phyloP scores from a whole-genome alignment of 345 rosid species.

The Fremontodendron californicum region DNA sequence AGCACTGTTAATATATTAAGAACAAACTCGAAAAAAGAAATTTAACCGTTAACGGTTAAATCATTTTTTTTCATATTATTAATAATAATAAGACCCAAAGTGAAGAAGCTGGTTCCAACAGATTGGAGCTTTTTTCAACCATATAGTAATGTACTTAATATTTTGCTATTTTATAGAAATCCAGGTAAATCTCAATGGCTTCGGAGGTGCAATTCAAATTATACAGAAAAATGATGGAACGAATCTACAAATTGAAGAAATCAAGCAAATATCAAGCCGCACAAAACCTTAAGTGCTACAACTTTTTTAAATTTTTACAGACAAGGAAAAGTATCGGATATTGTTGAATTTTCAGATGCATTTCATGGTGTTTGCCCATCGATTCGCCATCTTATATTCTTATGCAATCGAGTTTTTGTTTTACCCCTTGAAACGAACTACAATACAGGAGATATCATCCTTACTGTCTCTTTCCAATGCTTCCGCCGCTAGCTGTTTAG shows the following conservation, averaged over 20 bases:
- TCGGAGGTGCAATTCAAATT: conserved; percentile 6
- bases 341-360: too few species aligned
- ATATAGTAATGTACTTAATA: neutral
- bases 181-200: conserved; percentile 2
- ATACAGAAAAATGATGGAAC: conserved; percentile 18
- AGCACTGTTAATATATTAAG: too few species aligned
- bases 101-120: too few species aligned
- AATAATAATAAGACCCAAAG: too few species aligned
- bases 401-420: neutral
- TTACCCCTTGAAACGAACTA: conserved; percentile 46
- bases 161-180: neutral
- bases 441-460: conserved; percentile 66
- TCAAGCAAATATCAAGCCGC: conserved; percentile 4
- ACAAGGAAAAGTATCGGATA: neutral
- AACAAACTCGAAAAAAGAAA: too few species aligned
- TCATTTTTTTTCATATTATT: too few species aligned
- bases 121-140: neutral
- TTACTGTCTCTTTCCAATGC: conserved; percentile 51
- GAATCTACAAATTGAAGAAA: conserved; percentile 22
- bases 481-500: conserved; percentile 39
- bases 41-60: too few species aligned
- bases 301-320: conserved; percentile 15
- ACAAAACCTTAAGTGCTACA: neutral
- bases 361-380: neutral
- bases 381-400: neutral